Conservation (phyloP, 352 stramenopile species). For the Phytopythium boreale region DNA sequence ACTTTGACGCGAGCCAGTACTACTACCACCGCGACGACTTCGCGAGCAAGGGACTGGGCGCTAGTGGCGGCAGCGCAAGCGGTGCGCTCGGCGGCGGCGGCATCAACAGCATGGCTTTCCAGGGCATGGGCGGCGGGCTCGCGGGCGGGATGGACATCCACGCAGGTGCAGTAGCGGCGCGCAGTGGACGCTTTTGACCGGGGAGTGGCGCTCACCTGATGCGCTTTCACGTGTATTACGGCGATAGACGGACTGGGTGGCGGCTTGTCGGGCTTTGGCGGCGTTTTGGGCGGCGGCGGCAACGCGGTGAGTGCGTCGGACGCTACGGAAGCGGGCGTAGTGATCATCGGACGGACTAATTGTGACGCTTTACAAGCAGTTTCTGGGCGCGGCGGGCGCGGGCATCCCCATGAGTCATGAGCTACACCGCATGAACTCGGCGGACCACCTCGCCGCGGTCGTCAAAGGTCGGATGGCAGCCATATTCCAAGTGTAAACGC, state of each 20-base stretch:
- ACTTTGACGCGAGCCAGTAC: conserved; percentile 87
- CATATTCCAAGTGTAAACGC: background rate
- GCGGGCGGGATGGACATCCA: conserved; percentile 27
- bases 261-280: conserved; percentile 44
- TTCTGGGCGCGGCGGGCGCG: conserved; percentile 41
- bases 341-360: background rate
- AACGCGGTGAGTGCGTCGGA: conserved; percentile 30
- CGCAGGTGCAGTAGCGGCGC: background rate
- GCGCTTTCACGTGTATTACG: background rate
- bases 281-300: conserved; percentile 32
- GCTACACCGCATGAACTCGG: conserved; percentile 62
- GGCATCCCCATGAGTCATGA: conserved; percentile 38
- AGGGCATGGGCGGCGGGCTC: conserved; percentile 42
- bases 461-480: conserved; percentile 22
- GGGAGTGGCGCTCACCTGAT: background rate
- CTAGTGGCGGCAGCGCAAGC: conserved; percentile 3
- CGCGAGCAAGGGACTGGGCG: conserved; percentile 29
- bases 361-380: conserved; percentile 22
- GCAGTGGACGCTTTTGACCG: background rate
- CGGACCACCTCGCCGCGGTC: conserved; percentile 22
- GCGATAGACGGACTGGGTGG: conserved; percentile 11
- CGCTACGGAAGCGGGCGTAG: background rate
- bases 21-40: conserved; percentile 87
- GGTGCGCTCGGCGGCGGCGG: conserved; percentile 20
- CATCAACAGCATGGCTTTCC: conserved; percentile 43